Base-by-base conservation (phyloP, 2,329 filamentous ascomycete species). In the Trichoderma asperellum region DNA sequence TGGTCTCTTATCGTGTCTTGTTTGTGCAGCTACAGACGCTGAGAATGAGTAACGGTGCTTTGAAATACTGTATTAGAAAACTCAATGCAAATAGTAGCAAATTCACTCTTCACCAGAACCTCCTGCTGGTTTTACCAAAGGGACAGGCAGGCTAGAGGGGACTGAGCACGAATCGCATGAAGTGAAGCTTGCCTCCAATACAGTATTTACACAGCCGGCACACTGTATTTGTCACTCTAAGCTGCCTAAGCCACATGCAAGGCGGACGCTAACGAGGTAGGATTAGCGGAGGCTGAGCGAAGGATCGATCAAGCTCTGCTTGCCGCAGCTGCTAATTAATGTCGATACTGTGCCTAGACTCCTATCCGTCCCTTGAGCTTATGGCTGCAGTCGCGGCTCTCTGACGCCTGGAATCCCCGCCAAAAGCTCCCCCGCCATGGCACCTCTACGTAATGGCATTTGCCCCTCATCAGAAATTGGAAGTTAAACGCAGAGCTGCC, bases 401-500 rank as follows among this genome's bases (percentile, higher is more conserved):
- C 40, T 43, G 16, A 49, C 21, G 21, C 7, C 43, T 49, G n/a
- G 29, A 10, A 16, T 27, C 37, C 40, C 21, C 40, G 14, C 58
- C 40, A 24, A 61, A 47, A 32, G 27, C 37, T 12, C 24, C 27
- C 47, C 27, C 37, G 1, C 16, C 27, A 24, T 24, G 12, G 27
- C 2, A 27, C 37, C 58, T 32, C 58, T 37, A 62, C 43, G 59
- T 62, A 62, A 62, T 61, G 21, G 14, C 35, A 14, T 37, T 47
- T 60, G 43, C 60, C 60, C 47, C 60, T 63, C 60, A 29, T 63
- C 34, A 27, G 27, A 8, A 24, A 24, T 3, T 43, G 18, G 40
- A 57, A 43, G 16, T 34, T 43, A n/a, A 11, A 32, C 11, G 2
- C 37, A 34, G 29, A 29, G 27, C 16, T 16, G 11, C 8, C 59